These are phyloP conservation scores for Entomortierella lignicola DNA, from an alignment of 192 early-diverging fungal species.

Conservation along the genomic window DNA sequence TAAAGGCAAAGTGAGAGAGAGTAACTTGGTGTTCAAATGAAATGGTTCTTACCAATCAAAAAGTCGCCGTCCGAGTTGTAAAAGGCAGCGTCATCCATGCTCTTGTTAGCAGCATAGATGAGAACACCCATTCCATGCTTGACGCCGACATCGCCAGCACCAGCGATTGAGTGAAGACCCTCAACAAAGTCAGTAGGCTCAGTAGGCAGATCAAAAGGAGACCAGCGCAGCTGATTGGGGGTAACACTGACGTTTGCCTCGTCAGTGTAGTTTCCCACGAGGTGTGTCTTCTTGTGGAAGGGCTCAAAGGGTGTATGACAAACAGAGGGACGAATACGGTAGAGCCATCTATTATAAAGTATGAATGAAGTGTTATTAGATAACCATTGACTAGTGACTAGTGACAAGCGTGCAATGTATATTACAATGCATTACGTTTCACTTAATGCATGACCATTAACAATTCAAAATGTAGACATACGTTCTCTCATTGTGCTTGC, in stretches of 20 bases:
- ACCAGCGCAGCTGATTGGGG: conserved; percentile 94
- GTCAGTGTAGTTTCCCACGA: conserved; percentile 72
- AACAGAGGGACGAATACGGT: conserved; percentile 94
- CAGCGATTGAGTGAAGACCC: conserved; percentile 86
- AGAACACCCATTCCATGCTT: conserved; percentile 87
- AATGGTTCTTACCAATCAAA: conserved; percentile 73
- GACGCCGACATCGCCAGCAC: conserved; percentile 84
- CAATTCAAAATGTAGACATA: conserved; percentile 30
- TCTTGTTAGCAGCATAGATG: conserved; percentile 80
- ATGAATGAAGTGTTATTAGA: no score
- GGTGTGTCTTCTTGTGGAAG: conserved; percentile 27
- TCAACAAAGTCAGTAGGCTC: conserved; percentile 81
- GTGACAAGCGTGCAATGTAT: no score
- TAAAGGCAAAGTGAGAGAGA: no score
- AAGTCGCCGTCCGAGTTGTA: conserved; percentile 94
- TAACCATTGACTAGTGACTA: background rate
- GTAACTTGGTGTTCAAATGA: background rate
- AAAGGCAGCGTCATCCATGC: conserved; percentile 85
- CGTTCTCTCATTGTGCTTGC: conserved; percentile 83
- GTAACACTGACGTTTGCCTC: conserved; percentile 69
- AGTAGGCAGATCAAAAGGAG: conserved; percentile 81
- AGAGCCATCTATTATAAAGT: conserved; percentile 93
- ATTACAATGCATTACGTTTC: background rate
- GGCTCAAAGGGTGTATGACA: conserved; percentile 79
- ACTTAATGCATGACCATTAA: background rate